Evolutionary conservation across 176 grass and related monocot species (phyloP).

Genomic region (Rhynchospora breviuscula): DNA sequence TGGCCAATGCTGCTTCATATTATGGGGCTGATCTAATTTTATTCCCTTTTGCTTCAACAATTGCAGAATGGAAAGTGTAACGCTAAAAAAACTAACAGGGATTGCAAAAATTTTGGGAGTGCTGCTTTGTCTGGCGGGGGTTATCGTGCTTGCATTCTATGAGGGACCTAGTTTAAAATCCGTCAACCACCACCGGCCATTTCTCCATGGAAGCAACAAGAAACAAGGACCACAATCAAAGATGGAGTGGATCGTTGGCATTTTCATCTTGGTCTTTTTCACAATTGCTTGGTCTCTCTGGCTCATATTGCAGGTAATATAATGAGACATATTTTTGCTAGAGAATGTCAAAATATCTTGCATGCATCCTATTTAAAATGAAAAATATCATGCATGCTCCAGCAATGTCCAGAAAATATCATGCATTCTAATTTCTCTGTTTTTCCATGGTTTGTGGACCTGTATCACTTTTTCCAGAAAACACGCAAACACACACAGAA

Average conservation of each 20-base stretch:
- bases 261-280: constrained; percentile 39
- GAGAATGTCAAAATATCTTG: not conserved
- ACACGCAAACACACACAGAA: not conserved
- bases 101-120: constrained; percentile 39
- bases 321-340: not conserved
- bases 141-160: constrained; percentile 57
- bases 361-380: not conserved
- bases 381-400: not conserved
- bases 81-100: constrained; percentile 29
- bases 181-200: constrained; percentile 31
- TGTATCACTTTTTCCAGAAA: not conserved
- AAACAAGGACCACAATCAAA: constrained; percentile 12
- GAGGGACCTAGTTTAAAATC: constrained; percentile 46
- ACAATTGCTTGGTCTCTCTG: constrained; percentile 55
- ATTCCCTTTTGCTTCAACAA: not conserved
- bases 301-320: constrained; percentile 51
- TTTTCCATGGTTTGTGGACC: not conserved
- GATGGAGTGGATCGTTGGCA: constrained; percentile 48
- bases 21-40: not conserved
- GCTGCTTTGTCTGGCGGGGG: constrained; percentile 39
- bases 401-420: not conserved
- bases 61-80: constrained; percentile 47
- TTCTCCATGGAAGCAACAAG: constrained; percentile 9
- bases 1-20: not conserved
- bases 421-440: not conserved